These are phyloP conservation scores for Tillandsia leiboldiana DNA, from an alignment of 176 grass and related monocot species.

Conservation along the genomic window DNA sequence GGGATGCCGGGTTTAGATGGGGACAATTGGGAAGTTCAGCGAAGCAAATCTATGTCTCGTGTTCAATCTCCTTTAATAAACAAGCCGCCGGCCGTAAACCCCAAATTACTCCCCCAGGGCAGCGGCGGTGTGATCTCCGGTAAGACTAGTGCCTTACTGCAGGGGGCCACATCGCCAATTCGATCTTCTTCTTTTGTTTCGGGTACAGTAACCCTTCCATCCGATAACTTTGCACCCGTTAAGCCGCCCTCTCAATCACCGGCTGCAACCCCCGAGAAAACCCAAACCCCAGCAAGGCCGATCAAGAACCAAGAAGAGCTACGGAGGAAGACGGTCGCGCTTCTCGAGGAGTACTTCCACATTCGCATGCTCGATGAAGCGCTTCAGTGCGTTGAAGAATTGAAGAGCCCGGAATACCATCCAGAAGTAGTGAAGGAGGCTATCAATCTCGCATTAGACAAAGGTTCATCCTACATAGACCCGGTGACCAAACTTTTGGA, in stretches of 20 bases:
- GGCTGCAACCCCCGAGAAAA: conserved; percentile 23
- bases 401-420: conserved; percentile 56
- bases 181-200: conserved; percentile 20
- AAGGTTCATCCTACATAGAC: conserved; percentile 54
- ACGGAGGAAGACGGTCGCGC: conserved; percentile 68
- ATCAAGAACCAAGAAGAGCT: conserved; percentile 26
- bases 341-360: conserved; percentile 90
- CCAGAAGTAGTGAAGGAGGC: conserved; percentile 91
- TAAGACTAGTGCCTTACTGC: conserved; percentile 67
- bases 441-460: conserved; percentile 73
- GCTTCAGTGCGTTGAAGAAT: conserved; percentile 83
- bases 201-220: conserved; percentile 8
- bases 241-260: conserved; percentile 32
- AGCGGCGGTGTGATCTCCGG: conserved; percentile 54
- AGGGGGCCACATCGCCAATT: conserved; percentile 23
- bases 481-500: conserved; percentile 59
- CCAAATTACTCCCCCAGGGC: conserved; percentile 71
- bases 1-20: conserved; percentile 90
- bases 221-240: conserved; percentile 30
- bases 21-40: conserved; percentile 93
- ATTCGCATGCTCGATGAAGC: conserved; percentile 83
- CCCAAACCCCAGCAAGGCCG: conserved; percentile 24
- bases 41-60: conserved; percentile 65
- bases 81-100: conserved; percentile 36
- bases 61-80: conserved; percentile 26